Base-by-base conservation (phyloP, 179 eudicot species). In the Spinacia oleracea region DNA sequence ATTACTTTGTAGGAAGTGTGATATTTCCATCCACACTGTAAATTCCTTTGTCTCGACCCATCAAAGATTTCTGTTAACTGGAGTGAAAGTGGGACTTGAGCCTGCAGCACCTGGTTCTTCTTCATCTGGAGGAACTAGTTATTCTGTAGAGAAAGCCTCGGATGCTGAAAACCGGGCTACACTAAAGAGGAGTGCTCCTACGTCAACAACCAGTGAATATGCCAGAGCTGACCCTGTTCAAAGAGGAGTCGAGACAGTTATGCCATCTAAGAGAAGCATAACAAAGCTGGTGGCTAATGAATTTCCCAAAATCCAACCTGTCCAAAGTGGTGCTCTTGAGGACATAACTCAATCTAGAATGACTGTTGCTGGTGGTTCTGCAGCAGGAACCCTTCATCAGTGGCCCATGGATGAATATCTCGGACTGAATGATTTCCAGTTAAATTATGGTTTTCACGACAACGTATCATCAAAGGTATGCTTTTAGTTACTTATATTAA, bases 1-100 rank as follows among this genome's bases (percentile, higher is more conserved):
- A 75, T 80, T 94, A 70, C 87, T 92, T 9, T 94, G 98, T 83
- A 81, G 96, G 73, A 90, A 91, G 76, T 94, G 98, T 77, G 98
- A 94, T 83, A 79, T 94, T 73, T 87, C 98, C 74, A 90, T 92
- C 80, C 98, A 94, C 85, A 83, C 89, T 8, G 91, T 84, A 3
- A 92, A 91, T 78, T 27, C 89, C 50, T 82, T 76, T 35, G 97
- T 91, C 78, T 85, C 93, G 5, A 80, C 86, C 74, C 98, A 94
- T 84, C 89, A 86, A 79, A 88, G 98, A 80, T 91, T 89, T 84
- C 87, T 94, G 59, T 89, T 94, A 59, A 94, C 96, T 21, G 98
- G 98, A 81, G 97, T 92, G 60, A 91, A 85, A 78, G 98, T 91
- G 9, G 97, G 91, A 32, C 92, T 90, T 25, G 93, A 93, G 67